Percentiles rank a stretch among this genome's conserved stretches.
phyloP scores from a whole-genome alignment of 2,329 filamentous ascomycete genomes.

The Sporothrix dimorphospora region DNA sequence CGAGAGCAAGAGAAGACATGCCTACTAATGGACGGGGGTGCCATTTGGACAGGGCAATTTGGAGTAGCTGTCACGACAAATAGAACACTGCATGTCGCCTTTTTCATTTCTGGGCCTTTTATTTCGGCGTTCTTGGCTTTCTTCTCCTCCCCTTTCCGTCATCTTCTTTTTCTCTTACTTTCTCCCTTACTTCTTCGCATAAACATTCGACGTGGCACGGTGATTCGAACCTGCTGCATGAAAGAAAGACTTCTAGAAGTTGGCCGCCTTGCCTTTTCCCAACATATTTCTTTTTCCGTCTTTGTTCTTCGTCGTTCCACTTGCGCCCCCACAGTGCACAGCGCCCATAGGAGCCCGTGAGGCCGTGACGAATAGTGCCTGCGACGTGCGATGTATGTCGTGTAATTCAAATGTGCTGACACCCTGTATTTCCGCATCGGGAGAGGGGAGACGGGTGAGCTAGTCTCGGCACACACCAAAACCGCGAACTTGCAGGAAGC shows the following conservation, averaged over 20 bases:
- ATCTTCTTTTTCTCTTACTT: not conserved
- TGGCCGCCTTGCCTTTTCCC: not conserved
- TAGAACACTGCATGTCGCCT: not conserved
- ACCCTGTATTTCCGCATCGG: slow-evolving; percentile 18
- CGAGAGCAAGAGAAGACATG: not conserved
- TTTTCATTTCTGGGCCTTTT: not conserved
- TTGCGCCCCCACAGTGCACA: not conserved
- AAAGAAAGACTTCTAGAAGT: not conserved
- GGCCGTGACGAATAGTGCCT: not conserved
- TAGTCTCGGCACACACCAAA: slow-evolving; percentile 14
- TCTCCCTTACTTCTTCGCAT: not conserved
- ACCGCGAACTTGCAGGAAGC: not conserved
- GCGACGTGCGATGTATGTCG: not conserved
- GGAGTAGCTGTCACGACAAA: not conserved
- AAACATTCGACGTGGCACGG: not conserved
- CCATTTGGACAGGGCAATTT: not conserved
- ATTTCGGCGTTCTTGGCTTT: not conserved
- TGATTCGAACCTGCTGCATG: no score
- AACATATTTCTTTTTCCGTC: not conserved
- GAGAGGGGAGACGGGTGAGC: not conserved
- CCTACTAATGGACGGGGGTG: not conserved
- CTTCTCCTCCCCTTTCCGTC: not conserved
- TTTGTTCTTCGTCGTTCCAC: not conserved
- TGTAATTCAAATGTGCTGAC: slow-evolving; percentile 15
- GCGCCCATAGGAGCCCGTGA: not conserved